Percentiles rank a stretch among this genome's conserved stretches.
phyloP scores from a whole-genome alignment of 2,329 filamentous ascomycete species.

The Pseudopithomyces maydicus region DNA sequence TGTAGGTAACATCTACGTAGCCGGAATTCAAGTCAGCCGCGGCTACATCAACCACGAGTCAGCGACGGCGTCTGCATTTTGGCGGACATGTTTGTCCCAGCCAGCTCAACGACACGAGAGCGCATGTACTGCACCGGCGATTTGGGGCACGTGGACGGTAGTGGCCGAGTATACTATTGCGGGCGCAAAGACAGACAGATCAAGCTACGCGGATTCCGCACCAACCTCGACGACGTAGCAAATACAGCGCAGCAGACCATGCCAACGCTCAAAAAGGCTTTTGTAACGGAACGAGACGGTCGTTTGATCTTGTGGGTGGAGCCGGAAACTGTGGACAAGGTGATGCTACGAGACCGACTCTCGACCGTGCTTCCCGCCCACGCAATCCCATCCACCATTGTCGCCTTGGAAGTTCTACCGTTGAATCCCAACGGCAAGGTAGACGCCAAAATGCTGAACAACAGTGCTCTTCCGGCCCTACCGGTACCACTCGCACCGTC shows the following conservation, averaged over 20 bases:
- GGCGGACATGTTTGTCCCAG: conserved; percentile 29
- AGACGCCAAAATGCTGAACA: background rate
- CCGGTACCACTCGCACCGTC: too few species aligned
- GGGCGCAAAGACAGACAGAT: conserved; percentile 52
- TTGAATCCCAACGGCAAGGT: background rate
- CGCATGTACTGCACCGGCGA: conserved; percentile 53
- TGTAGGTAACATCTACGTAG: conserved; percentile 50
- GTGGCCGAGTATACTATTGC: conserved; percentile 43
- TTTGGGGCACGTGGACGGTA: conserved; percentile 39
- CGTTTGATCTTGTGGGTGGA: background rate
- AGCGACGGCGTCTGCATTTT: conserved; percentile 38
- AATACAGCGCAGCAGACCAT: conserved; percentile 16
- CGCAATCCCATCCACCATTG: background rate
- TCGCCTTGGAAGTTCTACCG: background rate
- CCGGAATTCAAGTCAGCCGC: conserved; percentile 50
- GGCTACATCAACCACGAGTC: conserved; percentile 48
- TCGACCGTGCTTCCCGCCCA: background rate
- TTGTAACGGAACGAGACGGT: background rate
- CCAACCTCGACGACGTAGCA: conserved; percentile 50
- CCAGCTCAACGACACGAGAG: conserved; percentile 12
- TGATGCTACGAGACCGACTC: background rate
- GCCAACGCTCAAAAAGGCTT: background rate
- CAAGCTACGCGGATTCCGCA: conserved; percentile 45
- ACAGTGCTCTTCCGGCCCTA: too few species aligned
- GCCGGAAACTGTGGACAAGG: background rate